These are phyloP conservation scores for Diaporthe helianthi DNA, from an alignment of 2,329 filamentous ascomycete genomes.

Conservation along the genomic window DNA sequence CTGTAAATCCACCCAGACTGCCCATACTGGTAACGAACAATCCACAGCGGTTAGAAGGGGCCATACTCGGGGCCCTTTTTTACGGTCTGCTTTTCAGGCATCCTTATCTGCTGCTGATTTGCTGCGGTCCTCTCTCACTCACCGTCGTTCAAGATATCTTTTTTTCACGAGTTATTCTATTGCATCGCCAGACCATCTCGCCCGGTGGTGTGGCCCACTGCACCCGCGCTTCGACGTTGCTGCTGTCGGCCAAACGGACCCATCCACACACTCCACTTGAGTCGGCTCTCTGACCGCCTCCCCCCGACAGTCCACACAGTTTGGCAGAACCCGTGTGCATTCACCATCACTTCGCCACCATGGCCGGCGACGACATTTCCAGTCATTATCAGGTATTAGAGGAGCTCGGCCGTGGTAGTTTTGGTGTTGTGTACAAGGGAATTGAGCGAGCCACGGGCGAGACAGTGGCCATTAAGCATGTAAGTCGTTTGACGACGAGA, in stretches of 20 bases:
- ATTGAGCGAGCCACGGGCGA: conserved; percentile 91
- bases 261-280: conserved; percentile 25
- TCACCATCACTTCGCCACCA: conserved; percentile 41
- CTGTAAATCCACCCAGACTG: conserved; percentile 10
- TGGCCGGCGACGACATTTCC: conserved; percentile 73
- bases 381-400: conserved; percentile 93
- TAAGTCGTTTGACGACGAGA: conserved; percentile 52
- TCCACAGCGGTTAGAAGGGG: not conserved
- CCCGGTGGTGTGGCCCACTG: conserved; percentile 12
- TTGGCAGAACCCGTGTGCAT: conserved; percentile 8
- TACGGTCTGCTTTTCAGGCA: conserved; percentile 8
- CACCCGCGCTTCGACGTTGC: conserved; percentile 6
- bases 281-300: conserved; percentile 17
- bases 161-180: not conserved
- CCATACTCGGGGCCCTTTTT: not conserved
- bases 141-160: not conserved
- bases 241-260: conserved; percentile 23
- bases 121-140: conserved; percentile 10
- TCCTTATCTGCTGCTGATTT: conserved; percentile 15
- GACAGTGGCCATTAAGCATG: conserved; percentile 95
- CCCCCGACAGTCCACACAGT: conserved; percentile 13
- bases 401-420: conserved; percentile 97
- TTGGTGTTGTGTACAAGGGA: conserved; percentile 96
- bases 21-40: not conserved
- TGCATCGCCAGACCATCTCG: not conserved